Conservation (phyloP, 441 rosid genomes). For the Adansonia madagascariensis region DNA sequence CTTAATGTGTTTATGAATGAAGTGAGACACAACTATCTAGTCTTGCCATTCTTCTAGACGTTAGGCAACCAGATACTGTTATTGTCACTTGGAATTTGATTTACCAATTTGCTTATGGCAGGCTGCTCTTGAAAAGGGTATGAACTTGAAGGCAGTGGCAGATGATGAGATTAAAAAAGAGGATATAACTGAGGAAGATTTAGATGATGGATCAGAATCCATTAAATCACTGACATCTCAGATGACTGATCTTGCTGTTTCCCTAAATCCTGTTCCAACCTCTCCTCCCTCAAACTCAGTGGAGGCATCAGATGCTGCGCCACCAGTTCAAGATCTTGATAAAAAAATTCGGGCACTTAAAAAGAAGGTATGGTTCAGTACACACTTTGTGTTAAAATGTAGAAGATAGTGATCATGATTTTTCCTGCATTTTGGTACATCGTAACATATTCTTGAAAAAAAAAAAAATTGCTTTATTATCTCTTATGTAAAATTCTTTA, state of each 20-base stretch:
- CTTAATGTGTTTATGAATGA: slow-evolving; percentile 1
- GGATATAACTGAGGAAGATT: slow-evolving; percentile 40
- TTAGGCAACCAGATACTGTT: slow-evolving; percentile 1
- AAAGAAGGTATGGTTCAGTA: slow-evolving; percentile 71
- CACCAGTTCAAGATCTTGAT: slow-evolving; percentile 62
- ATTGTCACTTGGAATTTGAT: slow-evolving; percentile 15
- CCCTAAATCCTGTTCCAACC: slow-evolving; percentile 43
- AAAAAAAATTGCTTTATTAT: background rate
- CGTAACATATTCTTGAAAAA: background rate
- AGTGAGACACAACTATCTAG: background rate
- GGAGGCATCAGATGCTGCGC: slow-evolving; percentile 43
- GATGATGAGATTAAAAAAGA: slow-evolving; percentile 47
- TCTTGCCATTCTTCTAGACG: slow-evolving; percentile 2
- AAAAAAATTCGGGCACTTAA: slow-evolving; percentile 86
- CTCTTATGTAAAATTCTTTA: background rate
- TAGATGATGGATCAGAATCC: slow-evolving; percentile 43
- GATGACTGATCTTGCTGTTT: slow-evolving; percentile 65
- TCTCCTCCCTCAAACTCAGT: slow-evolving; percentile 40
- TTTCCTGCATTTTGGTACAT: background rate
- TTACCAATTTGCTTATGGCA: slow-evolving; percentile 35
- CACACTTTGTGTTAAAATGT: slow-evolving; percentile 2
- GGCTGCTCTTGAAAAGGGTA: slow-evolving; percentile 82
- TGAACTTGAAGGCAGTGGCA: slow-evolving; percentile 44
- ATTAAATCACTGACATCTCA: slow-evolving; percentile 62
- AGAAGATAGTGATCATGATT: background rate